A percentile compares a stretch with the other conserved stretches of the same genome.
These are phyloP conservation scores for Ciborinia camelliae DNA, from an alignment of 2,329 filamentous ascomycete species.

Conservation along the genomic window DNA sequence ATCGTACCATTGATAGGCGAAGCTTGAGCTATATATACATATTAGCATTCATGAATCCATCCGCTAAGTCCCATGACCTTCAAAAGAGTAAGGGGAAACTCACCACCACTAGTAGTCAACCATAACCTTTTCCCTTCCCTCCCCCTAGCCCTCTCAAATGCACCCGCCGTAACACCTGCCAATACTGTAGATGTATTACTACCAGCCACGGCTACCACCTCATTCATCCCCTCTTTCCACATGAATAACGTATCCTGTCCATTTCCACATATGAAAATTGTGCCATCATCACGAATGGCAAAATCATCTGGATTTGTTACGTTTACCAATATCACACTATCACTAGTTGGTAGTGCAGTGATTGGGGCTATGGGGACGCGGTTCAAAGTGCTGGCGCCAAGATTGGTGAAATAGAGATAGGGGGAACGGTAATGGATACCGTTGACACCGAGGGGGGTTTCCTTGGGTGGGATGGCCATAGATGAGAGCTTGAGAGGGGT, in stretches of 20 bases:
- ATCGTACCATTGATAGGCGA: not conserved
- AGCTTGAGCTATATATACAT: not conserved
- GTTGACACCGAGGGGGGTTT: slow-evolving; percentile 26
- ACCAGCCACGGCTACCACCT: slow-evolving; percentile 19
- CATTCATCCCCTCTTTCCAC: not conserved
- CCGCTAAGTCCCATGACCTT: too few relatives aligned
- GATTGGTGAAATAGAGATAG: slow-evolving; percentile 33
- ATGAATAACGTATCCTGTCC: slow-evolving; percentile 16
- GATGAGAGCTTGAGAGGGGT: slow-evolving; percentile 30
- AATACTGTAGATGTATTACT: slow-evolving; percentile 19
- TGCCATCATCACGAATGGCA: slow-evolving; percentile 21
- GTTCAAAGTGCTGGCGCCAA: slow-evolving; percentile 15
- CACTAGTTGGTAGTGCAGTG: not conserved
- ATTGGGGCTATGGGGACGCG: not conserved
- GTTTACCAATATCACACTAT: slow-evolving; percentile 11
- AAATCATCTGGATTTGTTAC: slow-evolving; percentile 22
- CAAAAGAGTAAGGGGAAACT: slow-evolving; percentile 8
- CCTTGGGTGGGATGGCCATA: slow-evolving; percentile 22
- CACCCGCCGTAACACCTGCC: slow-evolving; percentile 24
- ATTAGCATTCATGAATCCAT: not conserved
- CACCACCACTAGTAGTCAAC: slow-evolving; percentile 24
- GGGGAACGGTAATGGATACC: slow-evolving; percentile 29
- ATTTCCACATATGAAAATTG: slow-evolving; percentile 20
- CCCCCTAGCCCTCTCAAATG: slow-evolving; percentile 20
- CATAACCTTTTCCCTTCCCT: slow-evolving; percentile 19